Base-by-base conservation (phyloP, 768 basidiomycete genomes). In the Solioccasus polychromus region DNA sequence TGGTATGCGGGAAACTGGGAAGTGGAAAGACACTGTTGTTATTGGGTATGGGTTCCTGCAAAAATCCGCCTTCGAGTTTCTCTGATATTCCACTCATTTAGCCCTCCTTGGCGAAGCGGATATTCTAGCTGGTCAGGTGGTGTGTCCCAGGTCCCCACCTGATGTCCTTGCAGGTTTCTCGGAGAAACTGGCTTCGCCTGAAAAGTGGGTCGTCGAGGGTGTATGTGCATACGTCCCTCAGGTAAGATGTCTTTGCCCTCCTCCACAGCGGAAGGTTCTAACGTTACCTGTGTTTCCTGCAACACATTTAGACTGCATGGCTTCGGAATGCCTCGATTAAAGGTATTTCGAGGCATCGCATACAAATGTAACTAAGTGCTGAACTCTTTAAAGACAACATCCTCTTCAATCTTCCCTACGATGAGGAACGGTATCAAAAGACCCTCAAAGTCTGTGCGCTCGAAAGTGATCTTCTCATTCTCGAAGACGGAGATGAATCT, bases 141-240 rank as follows among this genome's bases (percentile, higher is more conserved):
- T 84, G 8, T 90, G 89, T 55, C 92, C 93, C 10, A 78, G 90
- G 19, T 92, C 92, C 3, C 85, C 88, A 2, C 88, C 91, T 2
- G 81, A 94, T 61, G 71, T 82, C 2, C 71, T 94, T 55, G 84
- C 86, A 0, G 70, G 69, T 5, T 84, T 86, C 41, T 66, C 74
- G 0, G 71, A 67, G 12, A 64, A 70, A 3, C 49, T 52, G 23
- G 60, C 72, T 0, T 58, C 69, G 0, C 66, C 75, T 26, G 81
- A 82, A 28, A 72, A 86, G 14, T 96, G 93, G 93, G 61, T 92
- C 36, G 76, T 92, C 1, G 64, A 74, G 15, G 85, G 85, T 19
- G 71, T 90, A 47, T 90, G 88, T 45, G 93, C 92, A 2, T 96
- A 89, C 65, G 91, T 93, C 14, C 91, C 92, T 17, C 82, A 87